Evolutionary conservation across 2,329 filamentous ascomycete species (phyloP).

Genomic region (Fusarium neocosmosporiellum): DNA sequence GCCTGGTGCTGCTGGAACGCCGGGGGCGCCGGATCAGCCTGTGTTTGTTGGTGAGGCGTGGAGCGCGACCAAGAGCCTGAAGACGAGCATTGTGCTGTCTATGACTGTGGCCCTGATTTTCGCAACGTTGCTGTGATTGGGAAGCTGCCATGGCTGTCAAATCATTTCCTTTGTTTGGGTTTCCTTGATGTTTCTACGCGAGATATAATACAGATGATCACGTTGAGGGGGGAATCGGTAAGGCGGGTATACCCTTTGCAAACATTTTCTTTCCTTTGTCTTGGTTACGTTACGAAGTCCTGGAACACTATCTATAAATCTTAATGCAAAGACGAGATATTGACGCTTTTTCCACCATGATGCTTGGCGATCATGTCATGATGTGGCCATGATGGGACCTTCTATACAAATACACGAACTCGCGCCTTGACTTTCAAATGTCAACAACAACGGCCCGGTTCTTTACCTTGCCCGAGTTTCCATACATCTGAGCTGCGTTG

Average conservation of each 20-base stretch:
- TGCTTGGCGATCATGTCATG: not conserved
- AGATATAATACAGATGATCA: not conserved
- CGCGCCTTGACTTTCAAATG: conserved; percentile 33
- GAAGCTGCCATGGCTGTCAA: not conserved
- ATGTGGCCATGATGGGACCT: not conserved
- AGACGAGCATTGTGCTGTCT: conserved; percentile 19
- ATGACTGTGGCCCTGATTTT: conserved; percentile 20
- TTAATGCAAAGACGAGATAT: conserved; percentile 16
- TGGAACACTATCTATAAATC: not conserved
- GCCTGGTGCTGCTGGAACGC: conserved; percentile 18
- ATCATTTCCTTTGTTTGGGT: not conserved
- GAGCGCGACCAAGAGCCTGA: conserved; percentile 17
- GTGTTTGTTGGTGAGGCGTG: conserved; percentile 14
- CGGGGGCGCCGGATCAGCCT: conserved; percentile 15
- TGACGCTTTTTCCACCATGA: not conserved
- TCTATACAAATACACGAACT: not conserved
- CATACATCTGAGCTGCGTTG: conserved; percentile 68
- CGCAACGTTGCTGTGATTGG: conserved; percentile 15
- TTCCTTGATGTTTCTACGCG: not conserved
- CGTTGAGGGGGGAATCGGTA: not conserved
- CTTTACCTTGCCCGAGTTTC: conserved; percentile 61
- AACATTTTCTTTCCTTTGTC: conserved; percentile 28
- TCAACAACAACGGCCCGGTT: conserved; percentile 53
- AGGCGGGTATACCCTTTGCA: conserved; percentile 15
- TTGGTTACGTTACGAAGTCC: conserved; percentile 3